These are phyloP conservation scores for Monsonia emarginata DNA, from an alignment of 441 rosid genomes.

Conservation along the genomic window DNA sequence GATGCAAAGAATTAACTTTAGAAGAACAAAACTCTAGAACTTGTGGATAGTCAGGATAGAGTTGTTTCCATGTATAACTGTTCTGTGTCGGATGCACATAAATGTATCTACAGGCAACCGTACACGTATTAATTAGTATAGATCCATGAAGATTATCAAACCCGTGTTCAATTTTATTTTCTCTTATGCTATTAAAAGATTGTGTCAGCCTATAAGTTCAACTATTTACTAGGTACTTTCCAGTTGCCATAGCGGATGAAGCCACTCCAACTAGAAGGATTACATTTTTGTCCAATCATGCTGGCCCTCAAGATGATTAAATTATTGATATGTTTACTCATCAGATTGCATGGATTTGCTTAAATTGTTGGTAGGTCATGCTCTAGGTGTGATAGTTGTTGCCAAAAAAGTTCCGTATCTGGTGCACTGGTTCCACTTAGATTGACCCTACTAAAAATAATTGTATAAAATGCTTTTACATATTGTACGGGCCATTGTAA, in stretches of 20 bases:
- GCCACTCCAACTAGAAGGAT: constrained; percentile 16
- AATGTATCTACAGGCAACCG: constrained; percentile 15
- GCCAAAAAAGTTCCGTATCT: constrained; percentile 1
- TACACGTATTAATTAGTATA: constrained; percentile 1
- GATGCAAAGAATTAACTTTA: constrained; percentile 2
- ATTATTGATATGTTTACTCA: not conserved
- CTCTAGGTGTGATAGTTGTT: not conserved
- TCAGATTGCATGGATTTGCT: not conserved
- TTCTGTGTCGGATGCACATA: not conserved
- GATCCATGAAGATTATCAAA: constrained; percentile 2
- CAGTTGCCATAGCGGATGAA: constrained; percentile 13
- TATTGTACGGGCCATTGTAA: not conserved
- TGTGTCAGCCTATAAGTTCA: constrained; percentile 10
- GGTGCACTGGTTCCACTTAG: not conserved
- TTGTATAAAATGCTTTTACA: not conserved
- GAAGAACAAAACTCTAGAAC: not conserved
- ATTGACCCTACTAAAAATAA: not conserved
- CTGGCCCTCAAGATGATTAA: not conserved
- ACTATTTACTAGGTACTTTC: constrained; percentile 17
- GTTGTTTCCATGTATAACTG: no score
- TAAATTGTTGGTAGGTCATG: not conserved
- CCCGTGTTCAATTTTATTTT: constrained; percentile 9
- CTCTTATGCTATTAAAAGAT: not conserved
- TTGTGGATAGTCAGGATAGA: not conserved
- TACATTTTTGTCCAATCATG: constrained; percentile 1